Base-by-base conservation (phyloP, 306 rosid species). In the Casuarina glauca region DNA sequence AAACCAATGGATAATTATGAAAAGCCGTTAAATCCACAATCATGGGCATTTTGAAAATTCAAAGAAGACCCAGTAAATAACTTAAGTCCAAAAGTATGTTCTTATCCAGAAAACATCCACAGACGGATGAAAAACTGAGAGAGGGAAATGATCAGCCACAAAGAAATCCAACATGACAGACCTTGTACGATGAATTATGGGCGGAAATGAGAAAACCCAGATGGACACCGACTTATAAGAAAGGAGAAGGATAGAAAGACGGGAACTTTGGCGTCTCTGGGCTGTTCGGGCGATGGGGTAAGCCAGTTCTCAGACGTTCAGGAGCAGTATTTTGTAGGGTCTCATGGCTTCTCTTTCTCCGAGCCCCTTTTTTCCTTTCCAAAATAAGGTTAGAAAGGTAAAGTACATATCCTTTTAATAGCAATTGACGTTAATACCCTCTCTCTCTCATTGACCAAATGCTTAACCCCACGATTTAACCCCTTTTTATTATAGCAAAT, bases 391-490 rank as follows among this genome's bases (percentile, higher is more conserved):
- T 48, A 54, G 32, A 69, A 77, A 77, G 75, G 81, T 55, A 32
- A 69, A 32, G 49, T 9, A 0, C 7, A 4, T 35, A 26, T 26
- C 6, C 19, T 39, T 36, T 11, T 4, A n/a, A 4, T 1, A 17
- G 1, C 16, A 15, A 79, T 76, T 83, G 79, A 64, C 87, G 12
- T 36, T 41, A 64, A 41, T 50, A 38, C 62, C 81, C 87, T 67
- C 62, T 10, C 1, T 10, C 17, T 26, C 32, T 26, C 17, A 50
- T 83, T 83, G 83, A 79, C 83, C 62, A 16, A 13, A 57, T 4
- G 20, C n/a, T 51, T 52, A 9, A 46, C 9, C 9, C 2, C 2
- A 7, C 9, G 9, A 6, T 46, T 1, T 5, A 9, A 6, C 50
- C 9, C 8, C 9, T 7, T 46, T 46, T 46, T 46, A 46, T 6